These are phyloP conservation scores for Asclepias syriaca DNA, from an alignment of 257 asterid species.

Conservation along the genomic window DNA sequence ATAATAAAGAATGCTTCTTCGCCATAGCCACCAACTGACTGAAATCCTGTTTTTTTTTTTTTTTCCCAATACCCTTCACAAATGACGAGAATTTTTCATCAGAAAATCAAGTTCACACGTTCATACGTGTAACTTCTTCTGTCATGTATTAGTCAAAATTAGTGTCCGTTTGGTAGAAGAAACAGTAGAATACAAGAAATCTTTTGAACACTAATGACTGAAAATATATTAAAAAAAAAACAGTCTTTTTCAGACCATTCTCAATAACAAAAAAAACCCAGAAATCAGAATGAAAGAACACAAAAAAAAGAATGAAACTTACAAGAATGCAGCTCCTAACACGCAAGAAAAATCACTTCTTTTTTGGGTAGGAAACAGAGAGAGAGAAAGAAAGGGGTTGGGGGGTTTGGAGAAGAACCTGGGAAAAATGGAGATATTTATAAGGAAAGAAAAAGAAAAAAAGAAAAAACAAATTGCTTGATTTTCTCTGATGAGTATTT, in stretches of 20 bases:
- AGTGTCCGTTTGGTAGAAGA: too few relatives aligned
- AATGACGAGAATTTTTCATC: neutral
- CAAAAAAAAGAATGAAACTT: conserved; percentile 1
- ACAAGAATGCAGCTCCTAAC: neutral
- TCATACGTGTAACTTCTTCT: neutral
- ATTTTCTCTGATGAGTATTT: neutral
- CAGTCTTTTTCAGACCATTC: too few relatives aligned
- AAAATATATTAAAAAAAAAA: too few relatives aligned
- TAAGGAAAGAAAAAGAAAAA: neutral
- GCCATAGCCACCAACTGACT: conserved; percentile 21
- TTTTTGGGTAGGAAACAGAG: neutral
- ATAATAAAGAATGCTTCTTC: conserved; percentile 19
- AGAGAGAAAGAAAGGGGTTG: neutral
- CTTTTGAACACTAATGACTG: neutral
- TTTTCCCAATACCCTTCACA: conserved; percentile 13
- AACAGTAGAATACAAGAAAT: neutral
- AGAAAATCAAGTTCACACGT: too few relatives aligned
- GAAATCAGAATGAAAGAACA: neutral
- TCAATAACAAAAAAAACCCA: neutral
- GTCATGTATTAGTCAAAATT: neutral
- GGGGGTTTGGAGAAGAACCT: neutral
- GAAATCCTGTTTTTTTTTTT: conserved; percentile 7
- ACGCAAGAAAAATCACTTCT: neutral
- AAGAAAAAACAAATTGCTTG: too few relatives aligned
- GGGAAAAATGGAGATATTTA: neutral